Base-by-base conservation (phyloP, 352 stramenopile species). In the Pythium phragmitis region DNA sequence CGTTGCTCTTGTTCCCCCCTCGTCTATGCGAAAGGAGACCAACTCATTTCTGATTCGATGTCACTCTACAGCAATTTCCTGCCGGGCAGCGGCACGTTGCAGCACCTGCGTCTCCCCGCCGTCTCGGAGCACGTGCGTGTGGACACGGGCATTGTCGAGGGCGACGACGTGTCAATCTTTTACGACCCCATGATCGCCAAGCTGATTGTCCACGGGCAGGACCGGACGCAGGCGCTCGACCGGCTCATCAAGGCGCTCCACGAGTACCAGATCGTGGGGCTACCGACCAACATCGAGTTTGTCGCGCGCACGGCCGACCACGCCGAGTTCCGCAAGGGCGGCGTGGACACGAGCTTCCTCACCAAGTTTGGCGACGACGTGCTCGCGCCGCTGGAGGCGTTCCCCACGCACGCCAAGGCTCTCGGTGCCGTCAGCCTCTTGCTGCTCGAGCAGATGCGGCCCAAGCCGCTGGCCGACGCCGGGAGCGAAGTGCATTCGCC, bases 141-240 rank as follows among this genome's bases (percentile, higher is more conserved):
- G 34, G 92, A 98, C 65, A 96, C 91, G 14, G 89, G 92, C 16
- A 88, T 98, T 49, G 69, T 86, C 45, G 73, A 97, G 73, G 89
- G 92, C 30, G 89, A 96, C 65, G 80, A 94, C 49, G 85, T 98
- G 8, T 96, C 86, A 11, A 96, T 98, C 60, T 96, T 96, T 63
- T 98, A 98, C 72, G 92, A 98, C 53, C 90, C 92, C 14, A 98
- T 98, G 90, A 96, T 98, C 53, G 84, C 88, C 53, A 98, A 98
- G 84, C 75, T 98, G 26, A 95, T 98, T 59, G 91, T 93, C 6
- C 88, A 98, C 70, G 96, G 80, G 30, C 72, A 90, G 34, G 85
- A 91, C 70, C 86, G 96, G 41, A 66, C 84, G 37, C 78, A 81
- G 52, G 92, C 94, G 28, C 72, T 98, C 19, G 65, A 92, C 46